These are phyloP conservation scores for Jatropha curcas DNA, from an alignment of 345 rosid species.

Conservation along the genomic window DNA sequence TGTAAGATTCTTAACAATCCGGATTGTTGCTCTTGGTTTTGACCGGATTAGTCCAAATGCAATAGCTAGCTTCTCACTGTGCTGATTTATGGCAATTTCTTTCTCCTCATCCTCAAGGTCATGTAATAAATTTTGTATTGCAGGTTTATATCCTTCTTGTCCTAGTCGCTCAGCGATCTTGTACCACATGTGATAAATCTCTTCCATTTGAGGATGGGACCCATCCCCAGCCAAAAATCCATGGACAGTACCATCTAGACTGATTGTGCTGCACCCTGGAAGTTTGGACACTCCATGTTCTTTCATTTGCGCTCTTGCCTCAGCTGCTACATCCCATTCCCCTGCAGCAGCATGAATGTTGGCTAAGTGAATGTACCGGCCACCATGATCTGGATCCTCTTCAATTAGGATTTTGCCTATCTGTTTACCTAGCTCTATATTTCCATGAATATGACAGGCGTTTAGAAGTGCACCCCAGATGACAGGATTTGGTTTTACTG, in stretches of 20 bases:
- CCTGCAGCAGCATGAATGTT: conserved; percentile 49
- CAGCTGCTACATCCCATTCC: conserved; percentile 61
- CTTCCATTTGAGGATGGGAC: conserved; percentile 44
- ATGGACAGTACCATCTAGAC: conserved; percentile 50
- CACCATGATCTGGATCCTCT: conserved; percentile 58
- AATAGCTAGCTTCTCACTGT: conserved; percentile 67
- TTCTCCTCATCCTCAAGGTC: conserved; percentile 52
- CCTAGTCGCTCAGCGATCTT: conserved; percentile 35
- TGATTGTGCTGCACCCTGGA: conserved; percentile 64
- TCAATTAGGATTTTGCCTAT: conserved; percentile 50
- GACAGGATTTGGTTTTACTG: conserved; percentile 57
- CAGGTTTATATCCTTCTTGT: conserved; percentile 54
- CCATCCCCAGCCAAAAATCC: conserved; percentile 59
- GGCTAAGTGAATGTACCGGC: conserved; percentile 59
- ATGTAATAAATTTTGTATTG: conserved; percentile 31
- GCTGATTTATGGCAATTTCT: conserved; percentile 54
- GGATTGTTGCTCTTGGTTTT: conserved; percentile 40
- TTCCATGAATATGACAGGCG: conserved; percentile 56
- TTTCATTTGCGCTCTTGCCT: conserved; percentile 55
- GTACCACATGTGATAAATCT: conserved; percentile 47
- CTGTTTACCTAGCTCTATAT: conserved; percentile 51
- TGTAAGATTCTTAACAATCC: conserved; percentile 64
- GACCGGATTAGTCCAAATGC: conserved; percentile 60
- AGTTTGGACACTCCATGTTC: conserved; percentile 49
- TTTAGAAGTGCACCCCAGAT: conserved; percentile 69